These are phyloP conservation scores for Pseudonitzschia pungens DNA, from an alignment of 108 stramenopile genomes.

Conservation along the genomic window DNA sequence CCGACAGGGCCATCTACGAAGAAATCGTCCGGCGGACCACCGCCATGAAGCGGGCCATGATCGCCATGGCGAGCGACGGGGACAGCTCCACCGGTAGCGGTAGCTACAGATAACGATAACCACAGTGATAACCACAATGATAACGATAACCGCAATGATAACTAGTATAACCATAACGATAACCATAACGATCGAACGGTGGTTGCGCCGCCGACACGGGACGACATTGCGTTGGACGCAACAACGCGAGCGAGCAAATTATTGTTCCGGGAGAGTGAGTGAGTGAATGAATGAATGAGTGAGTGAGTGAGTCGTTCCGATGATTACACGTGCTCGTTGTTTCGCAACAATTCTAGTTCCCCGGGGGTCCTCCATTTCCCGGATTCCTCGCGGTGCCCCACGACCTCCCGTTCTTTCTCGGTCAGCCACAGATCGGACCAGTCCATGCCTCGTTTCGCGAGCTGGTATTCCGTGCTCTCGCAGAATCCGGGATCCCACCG, in stretches of 20 bases:
- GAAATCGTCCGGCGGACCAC: conserved; percentile 19
- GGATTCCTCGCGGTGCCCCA: conserved; percentile 41
- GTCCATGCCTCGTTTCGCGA: conserved; percentile 38
- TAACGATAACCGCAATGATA: no score
- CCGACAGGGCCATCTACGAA: conserved; percentile 21
- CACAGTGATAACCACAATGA: neutral
- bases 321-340: no score
- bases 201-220: no score
- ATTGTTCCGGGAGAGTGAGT: no score
- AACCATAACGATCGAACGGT: no score
- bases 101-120: neutral
- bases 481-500: conserved; percentile 83
- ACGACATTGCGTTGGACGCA: no score
- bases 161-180: no score
- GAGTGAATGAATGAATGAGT: no score
- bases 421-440: conserved; percentile 83
- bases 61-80: conserved; percentile 24
- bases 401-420: conserved; percentile 49
- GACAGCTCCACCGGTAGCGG: neutral
- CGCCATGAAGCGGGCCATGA: conserved; percentile 32
- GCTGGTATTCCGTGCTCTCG: conserved; percentile 68
- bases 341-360: neutral
- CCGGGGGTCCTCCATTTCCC: conserved; percentile 60
- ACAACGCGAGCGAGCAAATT: no score
- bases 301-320: no score